These are phyloP conservation scores for Stagonosporopsis vannaccii DNA, from an alignment of 2,329 filamentous ascomycete species.

Conservation along the genomic window DNA sequence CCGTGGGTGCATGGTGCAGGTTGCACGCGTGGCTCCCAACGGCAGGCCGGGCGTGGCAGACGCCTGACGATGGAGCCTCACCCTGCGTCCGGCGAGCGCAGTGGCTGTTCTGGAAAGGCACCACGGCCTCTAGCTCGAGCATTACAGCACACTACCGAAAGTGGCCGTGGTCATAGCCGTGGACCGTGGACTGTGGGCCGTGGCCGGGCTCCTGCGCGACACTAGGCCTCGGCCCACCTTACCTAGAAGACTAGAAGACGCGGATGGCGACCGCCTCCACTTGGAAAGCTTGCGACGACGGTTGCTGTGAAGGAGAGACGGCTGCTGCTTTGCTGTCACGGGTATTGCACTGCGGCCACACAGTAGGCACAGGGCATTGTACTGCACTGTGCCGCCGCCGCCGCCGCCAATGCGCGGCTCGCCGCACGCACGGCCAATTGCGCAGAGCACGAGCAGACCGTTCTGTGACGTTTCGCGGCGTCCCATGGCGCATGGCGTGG, in stretches of 20 bases:
- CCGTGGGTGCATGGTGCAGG: neutral
- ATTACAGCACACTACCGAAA: constrained; percentile 26
- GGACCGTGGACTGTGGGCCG: neutral
- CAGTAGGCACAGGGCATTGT: too few species aligned
- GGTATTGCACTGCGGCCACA: neutral
- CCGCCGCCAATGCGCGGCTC: neutral
- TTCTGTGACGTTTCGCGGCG: constrained; percentile 17
- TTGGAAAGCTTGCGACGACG: constrained; percentile 22
- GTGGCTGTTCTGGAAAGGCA: constrained; percentile 34
- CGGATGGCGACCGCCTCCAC: constrained; percentile 21
- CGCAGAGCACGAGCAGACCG: constrained; percentile 5
- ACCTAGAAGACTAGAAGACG: constrained; percentile 20
- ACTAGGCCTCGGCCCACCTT: constrained; percentile 33
- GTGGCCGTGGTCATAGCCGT: constrained; percentile 20
- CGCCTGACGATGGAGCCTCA: constrained; percentile 19
- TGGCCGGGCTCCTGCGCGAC: constrained; percentile 21
- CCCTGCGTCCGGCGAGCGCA: constrained; percentile 26
- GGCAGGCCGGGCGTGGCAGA: constrained; percentile 28
- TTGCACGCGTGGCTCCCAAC: constrained; percentile 17
- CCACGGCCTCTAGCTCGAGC: constrained; percentile 29
- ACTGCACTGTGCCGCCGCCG: neutral
- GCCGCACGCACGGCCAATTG: neutral
- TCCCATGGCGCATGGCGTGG: constrained; percentile 11
- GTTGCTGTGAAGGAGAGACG: constrained; percentile 19
- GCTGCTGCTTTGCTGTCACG: neutral